phyloP scores from a whole-genome alignment of 257 asterid genomes.

The Solanum chilense region DNA sequence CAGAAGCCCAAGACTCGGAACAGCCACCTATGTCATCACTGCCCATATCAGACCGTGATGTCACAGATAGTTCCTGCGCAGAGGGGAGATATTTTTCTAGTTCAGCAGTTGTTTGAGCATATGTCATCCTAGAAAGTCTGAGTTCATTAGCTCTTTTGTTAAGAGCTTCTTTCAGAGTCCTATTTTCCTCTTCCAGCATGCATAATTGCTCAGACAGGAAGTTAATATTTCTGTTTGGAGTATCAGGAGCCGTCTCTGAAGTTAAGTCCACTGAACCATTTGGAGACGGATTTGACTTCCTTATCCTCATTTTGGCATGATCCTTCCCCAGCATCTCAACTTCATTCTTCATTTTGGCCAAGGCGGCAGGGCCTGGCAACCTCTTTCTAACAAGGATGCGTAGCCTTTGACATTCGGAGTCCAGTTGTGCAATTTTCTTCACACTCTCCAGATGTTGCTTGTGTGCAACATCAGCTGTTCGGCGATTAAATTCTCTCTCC shows the following conservation, averaged over 20 bases:
- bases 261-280: conserved; percentile 23
- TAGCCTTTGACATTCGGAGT: conserved; percentile 67
- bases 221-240: conserved; percentile 20
- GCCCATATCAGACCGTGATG: conserved; percentile 48
- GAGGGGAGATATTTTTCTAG: conserved; percentile 13
- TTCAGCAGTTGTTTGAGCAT: conserved; percentile 13
- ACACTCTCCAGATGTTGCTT: conserved; percentile 52
- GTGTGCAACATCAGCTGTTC: conserved; percentile 51
- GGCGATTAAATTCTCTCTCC: conserved; percentile 66
- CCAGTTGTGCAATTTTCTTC: conserved; percentile 48
- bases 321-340: conserved; percentile 41
- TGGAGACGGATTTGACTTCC: conserved; percentile 29
- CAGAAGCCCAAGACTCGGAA: conserved; percentile 63
- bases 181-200: conserved; percentile 54
- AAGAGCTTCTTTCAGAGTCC: conserved; percentile 34
- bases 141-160: conserved; percentile 19
- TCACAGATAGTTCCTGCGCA: conserved; percentile 18
- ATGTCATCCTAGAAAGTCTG: conserved; percentile 6
- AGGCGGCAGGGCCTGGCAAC: conserved; percentile 67
- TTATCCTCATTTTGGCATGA: conserved; percentile 31
- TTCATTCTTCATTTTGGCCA: conserved; percentile 62
- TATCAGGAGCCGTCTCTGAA: conserved; percentile 19
- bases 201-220: conserved; percentile 41
- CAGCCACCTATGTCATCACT: conserved; percentile 62
- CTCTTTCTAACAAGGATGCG: conserved; percentile 64